Evolutionary conservation across 2,329 filamentous ascomycete species (phyloP).

Genomic region (Mycocentrospora acerina): DNA sequence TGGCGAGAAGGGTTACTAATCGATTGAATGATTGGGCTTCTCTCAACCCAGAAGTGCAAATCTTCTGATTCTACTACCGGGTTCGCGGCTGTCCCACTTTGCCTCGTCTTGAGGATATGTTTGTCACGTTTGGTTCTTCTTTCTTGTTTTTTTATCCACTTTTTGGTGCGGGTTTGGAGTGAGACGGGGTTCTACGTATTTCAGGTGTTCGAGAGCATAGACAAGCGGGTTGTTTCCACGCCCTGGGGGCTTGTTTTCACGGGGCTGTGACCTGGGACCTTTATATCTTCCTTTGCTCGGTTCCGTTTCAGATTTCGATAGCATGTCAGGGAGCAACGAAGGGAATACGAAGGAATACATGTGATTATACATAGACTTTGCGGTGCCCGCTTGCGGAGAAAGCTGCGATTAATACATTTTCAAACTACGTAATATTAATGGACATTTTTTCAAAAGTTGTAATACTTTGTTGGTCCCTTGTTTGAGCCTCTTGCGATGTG

Average conservation of each 20-base stretch:
- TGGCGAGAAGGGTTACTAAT: conserved; percentile 26
- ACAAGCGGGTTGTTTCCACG: conserved; percentile 29
- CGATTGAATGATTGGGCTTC: conserved; percentile 1
- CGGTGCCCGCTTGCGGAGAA: conserved; percentile 18
- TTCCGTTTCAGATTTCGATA: conserved; percentile 19
- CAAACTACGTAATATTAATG: conserved; percentile 41
- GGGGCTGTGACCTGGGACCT: conserved; percentile 8
- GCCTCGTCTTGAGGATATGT: conserved; percentile 2
- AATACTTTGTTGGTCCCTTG: too few species aligned
- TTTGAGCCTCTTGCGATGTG: too few species aligned
- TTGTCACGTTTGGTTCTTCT: conserved; percentile 21
- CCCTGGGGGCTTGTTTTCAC: conserved; percentile 18
- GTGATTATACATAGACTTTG: conserved; percentile 34
- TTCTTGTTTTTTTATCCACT: conserved; percentile 30
- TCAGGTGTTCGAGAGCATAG: conserved; percentile 37
- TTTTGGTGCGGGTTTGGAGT: conserved; percentile 24
- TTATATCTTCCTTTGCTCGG: conserved; percentile 9
- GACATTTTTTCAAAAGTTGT: too few species aligned
- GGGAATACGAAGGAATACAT: conserved; percentile 30
- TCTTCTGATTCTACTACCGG: not conserved
- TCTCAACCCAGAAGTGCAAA: not conserved
- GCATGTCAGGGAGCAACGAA: conserved; percentile 30
- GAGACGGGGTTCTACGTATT: conserved; percentile 19
- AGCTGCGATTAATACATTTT: conserved; percentile 23
- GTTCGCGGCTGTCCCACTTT: not conserved